Evolutionary conservation across 345 rosid species (phyloP).

Genomic region (Boechera stricta): DNA sequence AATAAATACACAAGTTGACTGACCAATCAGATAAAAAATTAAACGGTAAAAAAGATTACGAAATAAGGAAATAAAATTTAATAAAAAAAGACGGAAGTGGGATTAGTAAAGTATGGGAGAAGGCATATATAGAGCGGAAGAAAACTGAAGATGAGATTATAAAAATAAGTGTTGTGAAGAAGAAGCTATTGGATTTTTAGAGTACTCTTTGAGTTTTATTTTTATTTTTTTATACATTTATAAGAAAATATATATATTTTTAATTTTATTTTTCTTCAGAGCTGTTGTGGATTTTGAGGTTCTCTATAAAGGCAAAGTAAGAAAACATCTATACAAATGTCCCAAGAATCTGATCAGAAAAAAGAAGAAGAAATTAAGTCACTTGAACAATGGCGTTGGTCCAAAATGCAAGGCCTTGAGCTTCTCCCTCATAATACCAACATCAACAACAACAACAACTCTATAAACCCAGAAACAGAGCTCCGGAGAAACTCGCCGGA

Average conservation of each 20-base stretch:
- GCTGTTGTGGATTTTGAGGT: constrained; percentile 45
- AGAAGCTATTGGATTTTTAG: constrained; percentile 28
- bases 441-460: constrained; percentile 25
- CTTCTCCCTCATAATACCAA: constrained; percentile 57
- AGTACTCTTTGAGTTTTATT: not conserved
- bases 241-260: not conserved
- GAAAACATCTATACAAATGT: constrained; percentile 67
- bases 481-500: constrained; percentile 33
- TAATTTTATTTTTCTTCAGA: constrained; percentile 16
- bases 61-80: constrained; percentile 9
- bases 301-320: constrained; percentile 51
- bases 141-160: constrained; percentile 36
- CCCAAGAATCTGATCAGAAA: constrained; percentile 62
- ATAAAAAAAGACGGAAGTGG: constrained; percentile 14
- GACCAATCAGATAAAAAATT: not conserved
- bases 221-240: not conserved
- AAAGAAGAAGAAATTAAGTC: constrained; percentile 61
- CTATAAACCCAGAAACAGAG: constrained; percentile 35
- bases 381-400: constrained; percentile 94
- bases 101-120: constrained; percentile 42
- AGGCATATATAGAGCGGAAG: constrained; percentile 48
- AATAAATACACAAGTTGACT: constrained; percentile 10
- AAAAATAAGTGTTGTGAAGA: constrained; percentile 44
- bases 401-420: constrained; percentile 99
- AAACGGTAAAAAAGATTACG: not conserved